Base-by-base conservation (phyloP, 2,329 filamentous ascomycete genomes). In the Metarhizium humberi region DNA sequence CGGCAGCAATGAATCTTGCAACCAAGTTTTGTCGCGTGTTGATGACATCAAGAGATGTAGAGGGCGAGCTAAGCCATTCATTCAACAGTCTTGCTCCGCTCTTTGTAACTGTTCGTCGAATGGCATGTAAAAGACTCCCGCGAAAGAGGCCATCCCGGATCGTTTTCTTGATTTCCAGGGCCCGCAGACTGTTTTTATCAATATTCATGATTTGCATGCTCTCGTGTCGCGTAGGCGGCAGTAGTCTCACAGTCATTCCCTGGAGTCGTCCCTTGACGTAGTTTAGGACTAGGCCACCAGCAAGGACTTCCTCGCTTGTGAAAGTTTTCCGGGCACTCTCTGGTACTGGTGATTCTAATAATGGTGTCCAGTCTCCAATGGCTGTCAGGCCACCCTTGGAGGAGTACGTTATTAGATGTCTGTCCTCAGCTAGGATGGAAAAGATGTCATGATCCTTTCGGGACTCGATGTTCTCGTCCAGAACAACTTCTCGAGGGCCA, bases 21-120 rank as follows among this genome's bases (percentile, higher is more conserved):
- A 96, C 91, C 0, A 97, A 77, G 63, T 96, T 86, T 50, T 96
- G 83, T 4, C 94, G 82, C 55, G 82, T 78, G 59, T 87, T 86
- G 62, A 99, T 96, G 3, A 86, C 79, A 5, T 82, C 74, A 4
- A 96, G 71, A 8, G 87, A 95, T n/a, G 92, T 94, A 1, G 92
- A 96, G 0, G 94, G 94, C 1, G 90, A 83, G 80, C 87, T 85
- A n/a, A 99, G 74, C 77, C 94, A 90, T 61, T 91, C 86, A 59
- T 86, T 86, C 6, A 99, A 77, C 51, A 97, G 76, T 45, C 94
- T 82, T 25, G 91, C 86, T 54, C 94, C 94, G 61, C 92, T 92
- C 66, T 92, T 95, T 0, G 94, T 99, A 16, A 91, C 88, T 0
- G 94, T 99, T 53, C 87, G 82, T 57, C 92, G 84, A 53, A 97